Base-by-base conservation (phyloP, 169 alveolate genomes). In the Cryptosporidium meleagridis region DNA sequence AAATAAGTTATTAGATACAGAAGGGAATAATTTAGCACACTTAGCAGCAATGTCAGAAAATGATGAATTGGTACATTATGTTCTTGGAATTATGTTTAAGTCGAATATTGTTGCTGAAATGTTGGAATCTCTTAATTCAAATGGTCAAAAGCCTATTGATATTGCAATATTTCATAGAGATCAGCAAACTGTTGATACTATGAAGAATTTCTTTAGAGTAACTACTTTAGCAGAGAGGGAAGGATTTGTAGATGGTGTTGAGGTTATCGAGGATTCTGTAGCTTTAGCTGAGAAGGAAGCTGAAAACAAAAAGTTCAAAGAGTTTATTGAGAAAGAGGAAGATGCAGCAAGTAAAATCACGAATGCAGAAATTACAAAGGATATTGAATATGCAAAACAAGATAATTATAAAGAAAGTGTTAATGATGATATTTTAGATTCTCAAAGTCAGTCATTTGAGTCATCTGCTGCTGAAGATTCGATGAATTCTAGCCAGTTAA, bases 41-140 rank as follows among this genome's bases (percentile, higher is more conserved):
- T 62, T 80, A 37, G 73, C 89, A 39, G 89, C 89, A 23, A 80
- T 80, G 89, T 80, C 89, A 10, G 89, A 80, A 39, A 80, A 80
- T 62, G 89, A 80, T 62, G 89, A 80, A 14, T 39, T 80, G n/a
- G 80, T 80, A 23, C 89, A 80, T 37, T 80, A 33, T 65, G 73
- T 80, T n/a, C 75, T 80, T 26, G 89, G 89, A 29, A 65, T 80
- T 61, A 80, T 80, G 89, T 80, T 80, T 29, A 80, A 80, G 29
- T 59, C 89, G 62, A 80, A 80, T 80, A 31, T 80, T n/a, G 80
- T 80, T 61, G 89, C 89, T 16, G 75, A 80, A 14, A 80, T 80
- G 89, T 53, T 80, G 35, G 89, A 80, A 10, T 80, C 89, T 14
- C 48, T 80, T 9, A 80, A 80, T 62, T 37, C 48, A 10, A 35